Percentiles rank a stretch among this genome's conserved stretches.
Evolutionary conservation across 1,284 basidiomycete species (phyloP).

Genomic region (Ceratobasidium sp.): DNA sequence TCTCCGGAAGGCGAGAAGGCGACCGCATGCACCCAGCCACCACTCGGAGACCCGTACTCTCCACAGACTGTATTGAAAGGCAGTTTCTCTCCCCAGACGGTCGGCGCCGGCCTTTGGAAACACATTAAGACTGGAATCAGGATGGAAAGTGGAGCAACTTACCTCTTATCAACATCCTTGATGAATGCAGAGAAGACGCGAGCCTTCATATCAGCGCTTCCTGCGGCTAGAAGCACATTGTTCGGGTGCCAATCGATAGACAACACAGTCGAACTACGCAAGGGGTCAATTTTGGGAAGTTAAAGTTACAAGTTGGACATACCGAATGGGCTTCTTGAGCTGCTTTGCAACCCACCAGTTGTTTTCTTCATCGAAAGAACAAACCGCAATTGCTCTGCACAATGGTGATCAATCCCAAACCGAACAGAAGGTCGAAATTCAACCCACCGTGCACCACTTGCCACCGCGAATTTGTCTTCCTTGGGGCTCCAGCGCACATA

Average conservation of each 20-base stretch:
- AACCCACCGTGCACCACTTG: constrained; percentile 86
- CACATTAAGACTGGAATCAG: constrained; percentile 38
- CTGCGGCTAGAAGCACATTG: constrained; percentile 92
- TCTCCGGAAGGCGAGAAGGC: constrained; percentile 96
- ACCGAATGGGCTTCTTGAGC: constrained; percentile 92
- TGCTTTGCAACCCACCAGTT: constrained; percentile 99
- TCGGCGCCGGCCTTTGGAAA: constrained; percentile 77
- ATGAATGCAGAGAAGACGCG: constrained; percentile 99
- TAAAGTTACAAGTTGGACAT: neutral
- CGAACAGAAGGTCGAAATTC: neutral
- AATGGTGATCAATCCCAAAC: neutral
- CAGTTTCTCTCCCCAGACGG: constrained; percentile 95
- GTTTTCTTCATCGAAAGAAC: constrained; percentile 94
- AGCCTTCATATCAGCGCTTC: constrained; percentile 93
- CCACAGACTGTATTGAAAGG: constrained; percentile 98
- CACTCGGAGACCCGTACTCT: constrained; percentile 85
- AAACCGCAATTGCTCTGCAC: constrained; percentile 85
- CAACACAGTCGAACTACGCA: constrained; percentile 76
- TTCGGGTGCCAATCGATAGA: constrained; percentile 98
- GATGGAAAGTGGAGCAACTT: constrained; percentile 48
- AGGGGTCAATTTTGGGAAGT: neutral
- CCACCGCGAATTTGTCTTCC: constrained; percentile 99
- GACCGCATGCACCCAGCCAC: constrained; percentile 97
- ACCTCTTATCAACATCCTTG: constrained; percentile 97
- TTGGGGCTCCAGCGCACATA: constrained; percentile 95